Evolutionary conservation across 2,329 filamentous ascomycete genomes (phyloP).

Genomic region (Dactylellina haptotyla): DNA sequence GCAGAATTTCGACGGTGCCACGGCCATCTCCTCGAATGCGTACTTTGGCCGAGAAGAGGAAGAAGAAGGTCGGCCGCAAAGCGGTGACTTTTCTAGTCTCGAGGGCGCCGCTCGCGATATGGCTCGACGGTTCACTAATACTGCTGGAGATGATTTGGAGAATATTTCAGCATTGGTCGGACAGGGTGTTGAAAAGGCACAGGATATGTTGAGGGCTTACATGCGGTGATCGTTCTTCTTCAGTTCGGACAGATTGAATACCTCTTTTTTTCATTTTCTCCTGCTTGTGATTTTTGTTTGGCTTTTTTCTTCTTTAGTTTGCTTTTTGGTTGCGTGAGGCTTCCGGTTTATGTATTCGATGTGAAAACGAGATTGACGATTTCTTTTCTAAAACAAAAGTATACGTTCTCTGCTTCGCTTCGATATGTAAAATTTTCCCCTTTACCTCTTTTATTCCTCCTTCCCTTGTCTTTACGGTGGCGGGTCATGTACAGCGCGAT

Average conservation of each 20-base stretch:
- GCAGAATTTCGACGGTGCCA: slow-evolving; percentile 91
- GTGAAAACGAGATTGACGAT: slow-evolving; percentile 44
- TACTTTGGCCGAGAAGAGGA: slow-evolving; percentile 96
- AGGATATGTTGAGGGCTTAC: slow-evolving; percentile 76
- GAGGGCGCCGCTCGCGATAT: slow-evolving; percentile 96
- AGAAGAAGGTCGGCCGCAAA: slow-evolving; percentile 66
- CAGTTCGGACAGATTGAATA: slow-evolving; percentile 20
- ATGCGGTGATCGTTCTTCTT: slow-evolving; percentile 60
- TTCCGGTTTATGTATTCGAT: slow-evolving; percentile 32
- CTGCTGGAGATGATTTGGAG: slow-evolving; percentile 93
- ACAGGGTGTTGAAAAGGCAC: slow-evolving; percentile 83
- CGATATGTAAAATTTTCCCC: slow-evolving; percentile 45
- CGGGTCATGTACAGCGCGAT: background rate
- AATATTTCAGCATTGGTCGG: slow-evolving; percentile 84
- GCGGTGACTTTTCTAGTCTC: slow-evolving; percentile 76
- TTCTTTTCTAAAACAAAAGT: slow-evolving; percentile 14
- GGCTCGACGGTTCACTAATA: slow-evolving; percentile 92
- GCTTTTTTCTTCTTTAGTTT: background rate
- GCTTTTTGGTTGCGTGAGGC: slow-evolving; percentile 14
- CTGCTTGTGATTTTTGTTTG: background rate
- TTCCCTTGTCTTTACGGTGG: background rate
- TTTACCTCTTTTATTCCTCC: background rate
- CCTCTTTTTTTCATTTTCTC: slow-evolving; percentile 1
- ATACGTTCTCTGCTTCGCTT: slow-evolving; percentile 30
- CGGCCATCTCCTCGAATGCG: slow-evolving; percentile 91